phyloP scores from a whole-genome alignment of 441 rosid genomes.

The Gossypium aridum region DNA sequence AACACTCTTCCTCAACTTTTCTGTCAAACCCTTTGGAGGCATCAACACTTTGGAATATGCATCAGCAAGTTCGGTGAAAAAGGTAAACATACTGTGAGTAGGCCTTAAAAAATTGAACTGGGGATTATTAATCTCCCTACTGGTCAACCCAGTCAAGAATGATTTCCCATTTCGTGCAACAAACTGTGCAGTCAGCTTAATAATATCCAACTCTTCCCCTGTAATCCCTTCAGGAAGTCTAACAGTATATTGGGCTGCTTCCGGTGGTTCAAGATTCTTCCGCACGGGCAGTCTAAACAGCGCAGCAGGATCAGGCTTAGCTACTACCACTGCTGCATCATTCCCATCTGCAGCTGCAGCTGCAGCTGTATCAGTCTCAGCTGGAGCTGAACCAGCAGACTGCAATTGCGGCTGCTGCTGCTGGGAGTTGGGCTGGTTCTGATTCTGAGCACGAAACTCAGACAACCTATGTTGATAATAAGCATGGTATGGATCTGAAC shows the following conservation, averaged over 20 bases:
- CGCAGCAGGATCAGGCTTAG: conserved; percentile 48
- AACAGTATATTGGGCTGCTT: conserved; percentile 81
- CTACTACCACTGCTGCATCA: conserved; percentile 24
- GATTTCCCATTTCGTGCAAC: conserved; percentile 91
- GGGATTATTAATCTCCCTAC: conserved; percentile 75
- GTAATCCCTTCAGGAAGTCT: conserved; percentile 85
- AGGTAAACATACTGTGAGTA: conserved; percentile 87
- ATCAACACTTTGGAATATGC: conserved; percentile 83
- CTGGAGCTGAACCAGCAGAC: conserved; percentile 28
- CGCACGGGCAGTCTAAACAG: conserved; percentile 54
- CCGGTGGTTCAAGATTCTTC: conserved; percentile 77
- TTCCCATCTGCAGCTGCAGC: conserved; percentile 26
- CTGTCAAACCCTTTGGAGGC: conserved; percentile 79
- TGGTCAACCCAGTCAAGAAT: conserved; percentile 72
- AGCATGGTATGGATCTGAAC: conserved; percentile 82
- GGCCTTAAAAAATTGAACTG: conserved; percentile 95
- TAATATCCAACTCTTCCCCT: conserved; percentile 85
- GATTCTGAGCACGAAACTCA: conserved; percentile 68
- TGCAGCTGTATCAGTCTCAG: conserved; percentile 23
- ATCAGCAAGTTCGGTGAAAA: conserved; percentile 85
- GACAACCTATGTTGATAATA: conserved; percentile 76
- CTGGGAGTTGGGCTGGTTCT: conserved; percentile 25
- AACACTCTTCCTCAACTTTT: conserved; percentile 57
- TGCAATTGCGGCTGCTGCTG: conserved; percentile 27
- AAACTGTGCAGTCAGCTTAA: conserved; percentile 93